These are phyloP conservation scores for Colletotrichum coccodes DNA, from an alignment of 2,329 filamentous ascomycete genomes.

Conservation along the genomic window DNA sequence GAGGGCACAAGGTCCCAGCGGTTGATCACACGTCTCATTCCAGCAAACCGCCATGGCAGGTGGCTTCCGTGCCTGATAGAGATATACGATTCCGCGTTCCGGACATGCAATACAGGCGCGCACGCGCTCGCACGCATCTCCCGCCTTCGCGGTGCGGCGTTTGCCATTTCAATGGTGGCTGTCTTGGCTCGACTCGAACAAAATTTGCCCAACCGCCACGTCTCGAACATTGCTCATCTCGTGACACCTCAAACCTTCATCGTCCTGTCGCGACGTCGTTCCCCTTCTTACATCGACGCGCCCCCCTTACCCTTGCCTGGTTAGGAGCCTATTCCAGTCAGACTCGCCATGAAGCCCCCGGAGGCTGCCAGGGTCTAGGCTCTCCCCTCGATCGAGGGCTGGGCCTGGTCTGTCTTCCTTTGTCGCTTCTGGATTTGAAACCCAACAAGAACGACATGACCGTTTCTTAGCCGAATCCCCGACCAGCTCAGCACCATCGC, in stretches of 20 bases:
- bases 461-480: neutral
- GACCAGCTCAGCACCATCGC: neutral
- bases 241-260: neutral
- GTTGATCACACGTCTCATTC: constrained; percentile 6
- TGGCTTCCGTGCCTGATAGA: neutral
- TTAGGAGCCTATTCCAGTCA: neutral
- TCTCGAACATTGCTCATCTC: neutral
- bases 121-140: too few relatives aligned
- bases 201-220: neutral
- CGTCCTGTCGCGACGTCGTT: neutral
- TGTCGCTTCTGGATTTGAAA: neutral
- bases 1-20: neutral
- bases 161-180: neutral
- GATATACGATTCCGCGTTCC: too few relatives aligned
- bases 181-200: neutral
- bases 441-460: neutral
- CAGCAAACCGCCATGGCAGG: neutral
- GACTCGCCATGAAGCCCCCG: neutral
- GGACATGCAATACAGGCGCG: too few relatives aligned
- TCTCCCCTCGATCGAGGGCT: neutral
- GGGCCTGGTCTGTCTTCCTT: neutral
- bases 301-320: neutral
- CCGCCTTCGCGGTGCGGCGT: too few relatives aligned
- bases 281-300: neutral
- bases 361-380: neutral